Evolutionary conservation across 768 basidiomycete species (phyloP), one percentile per base, ranked within the genome.

Genomic region (Hortiboletus campestris): DNA sequence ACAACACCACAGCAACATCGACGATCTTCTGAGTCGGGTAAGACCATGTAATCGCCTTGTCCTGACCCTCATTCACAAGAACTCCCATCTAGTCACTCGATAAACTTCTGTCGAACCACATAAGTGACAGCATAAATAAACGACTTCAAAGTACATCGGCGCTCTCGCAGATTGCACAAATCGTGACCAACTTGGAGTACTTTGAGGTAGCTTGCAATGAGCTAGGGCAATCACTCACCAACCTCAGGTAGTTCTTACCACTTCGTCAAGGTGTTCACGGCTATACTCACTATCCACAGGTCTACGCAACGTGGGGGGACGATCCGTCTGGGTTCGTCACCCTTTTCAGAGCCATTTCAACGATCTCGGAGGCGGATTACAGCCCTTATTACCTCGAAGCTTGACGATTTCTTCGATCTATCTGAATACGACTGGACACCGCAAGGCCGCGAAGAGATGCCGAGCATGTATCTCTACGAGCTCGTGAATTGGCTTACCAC

Each of bases 371-470:
- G 78, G 32, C 88, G 93, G 6, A 90, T 98, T 61, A 85, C 88
- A 17, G 78, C 79, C 12, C 80, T 96, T 42, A 95, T 98, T 64
- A 83, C 85, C 9, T 89, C 89, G 20, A 98, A 99, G 68, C 84
- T 98, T 8, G 91, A 96, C 65, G 91, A 94, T 63, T 96, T 96
- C 76, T 96, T 97, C 69, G 97, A 93, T 56, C 78, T 96, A 41
- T 89, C 95, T 5, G 92, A 96, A 72, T 98, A 98, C 69, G 86
- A 95, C 64, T 98, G 94, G 94, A 89, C 87, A 35, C 89, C 93
- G 10, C 75, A 78, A 34, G 69, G 76, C 12, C 82, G 84, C 34
- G 88, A 91, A 67, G 78, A 81, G 55, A 84, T 84, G 35, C 93
- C 95, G 42, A 95, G 92, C 81, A 88, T 89, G 82, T 98, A 98